These are phyloP conservation scores for Miscanthus lutarioriparius DNA, from an alignment of 176 grass and related monocot genomes.

Conservation along the genomic window DNA sequence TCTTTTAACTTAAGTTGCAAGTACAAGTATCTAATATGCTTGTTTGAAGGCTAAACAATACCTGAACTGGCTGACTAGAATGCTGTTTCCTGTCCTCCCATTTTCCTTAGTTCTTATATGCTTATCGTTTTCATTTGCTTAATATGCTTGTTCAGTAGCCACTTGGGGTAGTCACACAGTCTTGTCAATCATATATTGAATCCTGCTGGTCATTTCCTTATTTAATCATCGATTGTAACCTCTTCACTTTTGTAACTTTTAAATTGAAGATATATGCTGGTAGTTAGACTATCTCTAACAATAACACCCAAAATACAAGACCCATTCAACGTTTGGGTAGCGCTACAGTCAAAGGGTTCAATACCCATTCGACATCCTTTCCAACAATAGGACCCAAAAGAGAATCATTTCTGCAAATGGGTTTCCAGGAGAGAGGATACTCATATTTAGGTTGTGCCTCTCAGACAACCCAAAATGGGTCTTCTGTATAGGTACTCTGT, in stretches of 20 bases:
- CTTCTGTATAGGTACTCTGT: too few relatives aligned
- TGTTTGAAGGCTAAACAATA: constrained; percentile 19
- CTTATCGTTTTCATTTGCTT: constrained; percentile 15
- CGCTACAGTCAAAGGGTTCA: too few relatives aligned
- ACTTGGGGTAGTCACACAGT: neutral
- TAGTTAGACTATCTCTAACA: neutral
- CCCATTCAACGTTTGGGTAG: too few relatives aligned
- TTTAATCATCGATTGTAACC: neutral
- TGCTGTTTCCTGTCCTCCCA: neutral
- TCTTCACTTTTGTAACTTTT: neutral
- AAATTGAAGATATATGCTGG: neutral
- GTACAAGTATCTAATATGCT: constrained; percentile 32
- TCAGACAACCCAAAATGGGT: too few relatives aligned
- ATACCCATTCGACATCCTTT: too few relatives aligned
- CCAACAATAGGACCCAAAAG: too few relatives aligned
- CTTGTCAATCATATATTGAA: neutral
- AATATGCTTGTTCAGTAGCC: neutral
- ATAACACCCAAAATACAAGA: too few relatives aligned
- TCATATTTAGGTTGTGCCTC: too few relatives aligned
- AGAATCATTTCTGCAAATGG: too few relatives aligned
- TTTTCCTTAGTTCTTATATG: neutral
- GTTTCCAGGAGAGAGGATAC: too few relatives aligned
- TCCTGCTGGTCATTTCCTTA: neutral
- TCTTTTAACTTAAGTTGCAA: constrained; percentile 18
- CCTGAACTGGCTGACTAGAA: neutral